phyloP scores from a whole-genome alignment of 352 stramenopile species.

The Aphanomyces astaci region DNA sequence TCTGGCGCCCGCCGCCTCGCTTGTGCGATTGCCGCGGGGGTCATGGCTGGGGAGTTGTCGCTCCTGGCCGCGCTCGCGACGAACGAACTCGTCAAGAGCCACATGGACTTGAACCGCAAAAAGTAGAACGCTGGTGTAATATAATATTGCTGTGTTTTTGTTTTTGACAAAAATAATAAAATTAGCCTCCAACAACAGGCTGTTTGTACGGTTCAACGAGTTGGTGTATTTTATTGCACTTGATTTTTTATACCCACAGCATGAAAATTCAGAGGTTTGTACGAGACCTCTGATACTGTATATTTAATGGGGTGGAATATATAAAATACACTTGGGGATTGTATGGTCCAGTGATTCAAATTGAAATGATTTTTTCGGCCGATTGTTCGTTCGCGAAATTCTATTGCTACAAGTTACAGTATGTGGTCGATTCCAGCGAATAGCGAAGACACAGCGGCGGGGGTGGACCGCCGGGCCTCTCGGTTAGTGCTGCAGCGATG shows the following conservation, averaged over 20 bases:
- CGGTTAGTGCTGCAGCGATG: neutral
- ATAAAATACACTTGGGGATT: no score
- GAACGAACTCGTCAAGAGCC: slow-evolving; percentile 83
- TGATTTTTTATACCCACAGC: no score
- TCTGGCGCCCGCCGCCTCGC: slow-evolving; percentile 75
- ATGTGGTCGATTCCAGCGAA: slow-evolving; percentile 9
- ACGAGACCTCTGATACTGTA: no score
- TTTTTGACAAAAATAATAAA: neutral
- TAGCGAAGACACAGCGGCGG: neutral
- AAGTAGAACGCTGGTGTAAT: neutral
- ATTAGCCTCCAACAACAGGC: no score
- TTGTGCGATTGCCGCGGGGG: slow-evolving; percentile 63
- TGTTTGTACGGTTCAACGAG: no score
- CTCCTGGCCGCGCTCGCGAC: slow-evolving; percentile 83
- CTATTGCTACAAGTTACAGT: no score
- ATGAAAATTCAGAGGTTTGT: no score
- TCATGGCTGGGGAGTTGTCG: slow-evolving; percentile 83
- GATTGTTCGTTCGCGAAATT: neutral
- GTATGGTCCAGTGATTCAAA: no score
- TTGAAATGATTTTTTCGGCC: neutral
- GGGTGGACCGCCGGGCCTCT: neutral
- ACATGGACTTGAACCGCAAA: slow-evolving; percentile 62
- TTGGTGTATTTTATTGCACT: no score
- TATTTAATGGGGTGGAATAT: no score
- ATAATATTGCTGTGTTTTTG: neutral